Evolutionary conservation across 139 green algal species (phyloP).

Genomic region (Zygnema circumcarinatum): DNA sequence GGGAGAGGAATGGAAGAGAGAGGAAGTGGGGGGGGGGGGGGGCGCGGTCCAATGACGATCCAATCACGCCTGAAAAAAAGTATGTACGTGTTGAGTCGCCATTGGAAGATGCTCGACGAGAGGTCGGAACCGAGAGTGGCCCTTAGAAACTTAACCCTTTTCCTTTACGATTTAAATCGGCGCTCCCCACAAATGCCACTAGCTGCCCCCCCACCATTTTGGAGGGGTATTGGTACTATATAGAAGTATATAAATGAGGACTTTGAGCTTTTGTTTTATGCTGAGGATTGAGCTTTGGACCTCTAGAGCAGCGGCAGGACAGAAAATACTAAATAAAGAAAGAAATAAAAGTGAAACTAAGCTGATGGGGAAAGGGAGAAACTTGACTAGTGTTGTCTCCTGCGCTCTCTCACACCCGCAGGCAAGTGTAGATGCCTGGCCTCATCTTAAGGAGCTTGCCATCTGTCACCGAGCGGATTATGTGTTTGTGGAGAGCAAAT

Average conservation of each 20-base stretch:
- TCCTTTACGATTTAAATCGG: background rate
- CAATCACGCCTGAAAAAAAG: no score
- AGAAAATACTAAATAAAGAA: no score
- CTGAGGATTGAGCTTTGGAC: background rate
- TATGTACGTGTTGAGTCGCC: no score
- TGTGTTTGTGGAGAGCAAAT: slow-evolving; percentile 50
- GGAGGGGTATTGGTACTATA: background rate
- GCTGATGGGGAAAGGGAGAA: background rate
- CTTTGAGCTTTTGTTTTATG: background rate
- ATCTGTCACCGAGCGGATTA: slow-evolving; percentile 25
- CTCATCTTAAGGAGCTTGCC: slow-evolving; percentile 34
- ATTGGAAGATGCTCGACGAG: no score
- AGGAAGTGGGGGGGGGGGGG: no score
- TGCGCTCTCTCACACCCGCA: no score
- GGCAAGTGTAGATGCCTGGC: slow-evolving; percentile 21
- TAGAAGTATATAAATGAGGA: background rate
- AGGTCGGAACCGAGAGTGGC: no score
- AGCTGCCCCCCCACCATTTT: background rate
- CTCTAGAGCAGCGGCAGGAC: background rate
- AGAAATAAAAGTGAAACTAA: background rate
- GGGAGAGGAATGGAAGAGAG: no score
- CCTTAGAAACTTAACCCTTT: no score
- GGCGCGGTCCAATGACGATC: no score
- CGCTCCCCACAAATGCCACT: background rate
- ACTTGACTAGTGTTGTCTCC: no score